Evolutionary conservation across 2,329 filamentous ascomycete genomes (phyloP).

Genomic region (Neoascochyta sp.): DNA sequence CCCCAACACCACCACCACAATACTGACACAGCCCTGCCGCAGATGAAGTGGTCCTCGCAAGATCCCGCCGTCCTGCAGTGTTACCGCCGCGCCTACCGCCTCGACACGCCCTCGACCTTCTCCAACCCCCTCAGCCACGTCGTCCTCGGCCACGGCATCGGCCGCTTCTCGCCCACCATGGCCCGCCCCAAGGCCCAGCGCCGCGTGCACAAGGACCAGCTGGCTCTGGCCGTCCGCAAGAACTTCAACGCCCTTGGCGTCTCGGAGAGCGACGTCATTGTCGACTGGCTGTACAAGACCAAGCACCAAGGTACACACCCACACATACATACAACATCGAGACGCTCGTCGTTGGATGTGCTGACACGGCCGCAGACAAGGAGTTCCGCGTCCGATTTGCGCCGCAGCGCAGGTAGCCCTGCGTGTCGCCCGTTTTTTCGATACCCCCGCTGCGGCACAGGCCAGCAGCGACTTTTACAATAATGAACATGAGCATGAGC

Average conservation of each 20-base stretch:
- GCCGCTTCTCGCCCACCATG: constrained; percentile 72
- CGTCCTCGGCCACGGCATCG: constrained; percentile 58
- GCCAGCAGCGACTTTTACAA: constrained; percentile 21
- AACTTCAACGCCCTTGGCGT: constrained; percentile 79
- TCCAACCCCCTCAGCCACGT: constrained; percentile 48
- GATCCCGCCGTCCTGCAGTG: constrained; percentile 65
- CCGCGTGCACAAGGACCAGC: constrained; percentile 66
- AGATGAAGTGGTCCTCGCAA: constrained; percentile 65
- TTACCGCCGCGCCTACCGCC: constrained; percentile 70
- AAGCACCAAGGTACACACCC: constrained; percentile 53
- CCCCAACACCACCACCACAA: constrained; percentile 3
- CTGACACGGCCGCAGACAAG: too few species aligned
- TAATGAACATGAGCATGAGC: constrained; percentile 34
- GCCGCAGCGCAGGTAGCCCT: constrained; percentile 33
- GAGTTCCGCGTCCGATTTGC: constrained; percentile 46
- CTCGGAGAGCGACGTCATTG: constrained; percentile 77
- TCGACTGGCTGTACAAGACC: constrained; percentile 72
- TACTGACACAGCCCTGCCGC: constrained; percentile 11
- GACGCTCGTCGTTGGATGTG: too few species aligned
- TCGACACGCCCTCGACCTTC: constrained; percentile 69
- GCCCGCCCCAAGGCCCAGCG: constrained; percentile 60
- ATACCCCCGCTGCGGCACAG: constrained; percentile 31
- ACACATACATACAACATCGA: too few species aligned
- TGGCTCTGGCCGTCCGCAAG: constrained; percentile 70
- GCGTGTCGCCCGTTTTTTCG: constrained; percentile 29